A percentile compares a stretch with the other conserved stretches of the same genome.
phyloP scores from a whole-genome alignment of 768 basidiomycete genomes.

The Cystofilobasidium capitatum region DNA sequence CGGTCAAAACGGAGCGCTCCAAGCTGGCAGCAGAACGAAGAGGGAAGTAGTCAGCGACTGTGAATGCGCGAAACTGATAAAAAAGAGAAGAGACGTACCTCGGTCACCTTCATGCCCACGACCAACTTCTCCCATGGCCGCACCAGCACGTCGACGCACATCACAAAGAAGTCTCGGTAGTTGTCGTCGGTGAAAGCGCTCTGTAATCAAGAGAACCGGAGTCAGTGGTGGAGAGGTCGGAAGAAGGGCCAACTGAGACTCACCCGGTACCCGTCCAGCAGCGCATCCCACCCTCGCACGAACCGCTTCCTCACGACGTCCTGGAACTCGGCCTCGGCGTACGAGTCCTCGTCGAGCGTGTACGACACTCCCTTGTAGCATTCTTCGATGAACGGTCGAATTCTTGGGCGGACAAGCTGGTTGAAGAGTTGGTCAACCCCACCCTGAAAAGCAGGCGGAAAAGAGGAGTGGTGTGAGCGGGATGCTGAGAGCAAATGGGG shows the following conservation, averaged over 20 bases:
- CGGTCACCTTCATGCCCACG: constrained; percentile 69
- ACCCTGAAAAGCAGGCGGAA: constrained; percentile 44
- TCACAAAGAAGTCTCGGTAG: constrained; percentile 72
- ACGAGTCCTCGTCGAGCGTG: constrained; percentile 76
- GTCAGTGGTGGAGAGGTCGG: neutral
- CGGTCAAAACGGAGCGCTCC: constrained; percentile 93
- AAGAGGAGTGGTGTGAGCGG: neutral
- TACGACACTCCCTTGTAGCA: constrained; percentile 86
- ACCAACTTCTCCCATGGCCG: constrained; percentile 91
- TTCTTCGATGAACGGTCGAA: constrained; percentile 74
- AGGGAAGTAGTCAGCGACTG: neutral
- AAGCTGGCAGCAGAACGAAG: constrained; percentile 49
- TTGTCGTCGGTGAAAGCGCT: constrained; percentile 79
- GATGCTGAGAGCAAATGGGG: neutral
- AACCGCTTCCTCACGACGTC: constrained; percentile 85
- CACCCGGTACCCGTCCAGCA: constrained; percentile 82
- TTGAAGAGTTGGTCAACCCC: constrained; percentile 93
- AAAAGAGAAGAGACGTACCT: constrained; percentile 47
- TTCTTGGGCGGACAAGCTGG: constrained; percentile 75
- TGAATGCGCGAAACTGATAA: neutral
- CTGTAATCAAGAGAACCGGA: constrained; percentile 43
- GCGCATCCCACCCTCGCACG: constrained; percentile 71
- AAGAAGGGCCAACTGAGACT: constrained; percentile 22
- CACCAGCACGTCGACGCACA: constrained; percentile 78
- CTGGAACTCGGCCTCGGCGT: constrained; percentile 70